Evolutionary conservation across 768 basidiomycete species (phyloP).

Genomic region (Boletellus emodensis): DNA sequence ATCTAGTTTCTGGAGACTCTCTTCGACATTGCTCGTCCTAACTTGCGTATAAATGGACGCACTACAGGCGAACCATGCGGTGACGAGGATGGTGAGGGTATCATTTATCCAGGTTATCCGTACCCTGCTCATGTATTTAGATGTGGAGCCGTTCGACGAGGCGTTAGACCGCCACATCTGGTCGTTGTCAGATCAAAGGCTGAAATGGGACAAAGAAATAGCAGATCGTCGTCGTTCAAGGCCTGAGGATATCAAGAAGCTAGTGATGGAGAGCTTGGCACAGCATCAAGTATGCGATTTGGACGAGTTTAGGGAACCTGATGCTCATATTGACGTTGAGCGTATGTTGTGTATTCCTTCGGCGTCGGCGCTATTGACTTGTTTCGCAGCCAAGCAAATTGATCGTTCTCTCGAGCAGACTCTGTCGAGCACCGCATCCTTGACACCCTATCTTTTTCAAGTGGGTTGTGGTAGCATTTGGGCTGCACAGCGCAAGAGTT

Average conservation of each 20-base stretch:
- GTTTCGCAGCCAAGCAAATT: constrained; percentile 17
- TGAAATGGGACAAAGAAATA: constrained; percentile 72
- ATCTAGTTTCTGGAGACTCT: constrained; percentile 58
- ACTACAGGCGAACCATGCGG: constrained; percentile 63
- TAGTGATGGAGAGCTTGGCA: constrained; percentile 38
- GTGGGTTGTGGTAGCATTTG: constrained; percentile 28
- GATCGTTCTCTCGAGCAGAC: constrained; percentile 23
- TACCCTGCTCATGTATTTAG: constrained; percentile 30
- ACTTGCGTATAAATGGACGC: constrained; percentile 77
- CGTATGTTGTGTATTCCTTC: constrained; percentile 8
- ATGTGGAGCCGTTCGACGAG: constrained; percentile 82
- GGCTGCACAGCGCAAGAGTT: not conserved
- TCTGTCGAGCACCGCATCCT: constrained; percentile 34
- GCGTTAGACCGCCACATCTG: constrained; percentile 78
- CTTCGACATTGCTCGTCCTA: constrained; percentile 60
- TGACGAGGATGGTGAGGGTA: constrained; percentile 47
- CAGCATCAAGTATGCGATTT: constrained; percentile 31
- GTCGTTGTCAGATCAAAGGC: constrained; percentile 69
- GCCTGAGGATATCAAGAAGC: constrained; percentile 49
- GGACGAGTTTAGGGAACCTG: constrained; percentile 18
- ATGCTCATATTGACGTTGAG: not conserved
- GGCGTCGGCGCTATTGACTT: not conserved
- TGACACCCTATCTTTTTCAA: constrained; percentile 50
- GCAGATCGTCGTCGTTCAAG: constrained; percentile 61
- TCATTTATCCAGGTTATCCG: not conserved